Conservation (phyloP, 805 yeast species). For the Kuraishia piskuri region DNA sequence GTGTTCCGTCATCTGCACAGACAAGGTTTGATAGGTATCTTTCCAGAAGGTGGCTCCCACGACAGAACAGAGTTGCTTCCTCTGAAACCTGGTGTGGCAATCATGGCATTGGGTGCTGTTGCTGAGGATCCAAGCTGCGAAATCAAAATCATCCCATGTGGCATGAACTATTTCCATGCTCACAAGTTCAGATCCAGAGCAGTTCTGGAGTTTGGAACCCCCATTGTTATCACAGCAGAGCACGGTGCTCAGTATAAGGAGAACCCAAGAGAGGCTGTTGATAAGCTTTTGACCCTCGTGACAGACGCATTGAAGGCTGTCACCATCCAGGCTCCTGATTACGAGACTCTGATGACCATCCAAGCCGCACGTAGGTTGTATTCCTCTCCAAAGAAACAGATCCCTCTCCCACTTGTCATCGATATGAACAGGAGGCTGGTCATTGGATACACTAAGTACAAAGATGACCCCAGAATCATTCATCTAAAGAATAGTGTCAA, state of each 20-base stretch:
- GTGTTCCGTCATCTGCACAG: conserved; percentile 71
- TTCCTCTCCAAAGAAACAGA: conserved; percentile 54
- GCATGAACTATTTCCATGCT: conserved; percentile 94
- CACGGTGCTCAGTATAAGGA: conserved; percentile 58
- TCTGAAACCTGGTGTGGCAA: conserved; percentile 93
- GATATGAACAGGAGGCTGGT: conserved; percentile 87
- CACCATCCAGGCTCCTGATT: conserved; percentile 80
- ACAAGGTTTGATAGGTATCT: conserved; percentile 74
- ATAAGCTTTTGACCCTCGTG: conserved; percentile 54
- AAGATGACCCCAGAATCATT: conserved; percentile 62
- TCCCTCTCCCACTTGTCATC: conserved; percentile 78
- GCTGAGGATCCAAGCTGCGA: conserved; percentile 61
- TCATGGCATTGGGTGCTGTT: conserved; percentile 94
- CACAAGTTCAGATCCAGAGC: conserved; percentile 94
- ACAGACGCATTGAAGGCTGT: conserved; percentile 69
- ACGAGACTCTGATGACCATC: conserved; percentile 80
- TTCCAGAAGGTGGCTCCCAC: conserved; percentile 99
- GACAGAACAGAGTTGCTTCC: conserved; percentile 89
- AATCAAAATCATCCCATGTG: conserved; percentile 88
- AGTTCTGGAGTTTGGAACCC: conserved; percentile 88
- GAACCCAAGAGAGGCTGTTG: conserved; percentile 62
- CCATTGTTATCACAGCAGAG: conserved; percentile 52
- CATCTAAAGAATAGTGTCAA: conserved; percentile 56
- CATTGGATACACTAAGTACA: conserved; percentile 68
- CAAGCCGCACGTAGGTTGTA: conserved; percentile 91